These are phyloP conservation scores for Cyclanthera cordifolia DNA, from an alignment of 306 rosid genomes.

Conservation along the genomic window DNA sequence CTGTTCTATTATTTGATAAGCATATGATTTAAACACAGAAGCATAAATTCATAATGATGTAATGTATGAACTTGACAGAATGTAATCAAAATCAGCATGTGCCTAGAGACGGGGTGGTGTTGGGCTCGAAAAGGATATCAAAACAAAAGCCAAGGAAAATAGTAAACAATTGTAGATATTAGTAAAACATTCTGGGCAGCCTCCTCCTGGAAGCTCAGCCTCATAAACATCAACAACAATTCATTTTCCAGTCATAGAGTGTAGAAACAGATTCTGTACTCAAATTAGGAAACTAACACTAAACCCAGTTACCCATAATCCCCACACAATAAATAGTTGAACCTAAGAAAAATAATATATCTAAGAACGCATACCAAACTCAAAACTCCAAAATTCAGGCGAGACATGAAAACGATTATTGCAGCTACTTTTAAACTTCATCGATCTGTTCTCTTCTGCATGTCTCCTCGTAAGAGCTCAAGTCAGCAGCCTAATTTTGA, in stretches of 20 bases:
- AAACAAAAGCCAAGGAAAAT: background rate
- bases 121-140: background rate
- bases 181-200: slow-evolving; percentile 1
- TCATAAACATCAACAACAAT: slow-evolving; percentile 16
- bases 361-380: slow-evolving; percentile 13
- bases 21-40: background rate
- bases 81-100: background rate
- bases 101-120: background rate
- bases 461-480: slow-evolving; percentile 15
- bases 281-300: slow-evolving; percentile 6
- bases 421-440: background rate
- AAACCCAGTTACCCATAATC: slow-evolving; percentile 3
- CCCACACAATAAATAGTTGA: slow-evolving; percentile 8
- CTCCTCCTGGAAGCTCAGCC: slow-evolving; percentile 7
- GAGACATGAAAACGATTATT: background rate
- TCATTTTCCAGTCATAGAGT: slow-evolving; percentile 25
- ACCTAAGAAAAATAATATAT: slow-evolving; percentile 6
- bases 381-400: slow-evolving; percentile 8
- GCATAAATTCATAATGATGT: no score
- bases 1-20: background rate
- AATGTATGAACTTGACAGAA: background rate
- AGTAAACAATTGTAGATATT: background rate
- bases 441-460: slow-evolving; percentile 8
- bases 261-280: slow-evolving; percentile 5
- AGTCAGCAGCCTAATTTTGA: slow-evolving; percentile 37